A percentile compares a stretch with the other conserved stretches of the same genome.
Conservation (phyloP, 176 grass and related monocot species). For the Zoysia japonica region DNA sequence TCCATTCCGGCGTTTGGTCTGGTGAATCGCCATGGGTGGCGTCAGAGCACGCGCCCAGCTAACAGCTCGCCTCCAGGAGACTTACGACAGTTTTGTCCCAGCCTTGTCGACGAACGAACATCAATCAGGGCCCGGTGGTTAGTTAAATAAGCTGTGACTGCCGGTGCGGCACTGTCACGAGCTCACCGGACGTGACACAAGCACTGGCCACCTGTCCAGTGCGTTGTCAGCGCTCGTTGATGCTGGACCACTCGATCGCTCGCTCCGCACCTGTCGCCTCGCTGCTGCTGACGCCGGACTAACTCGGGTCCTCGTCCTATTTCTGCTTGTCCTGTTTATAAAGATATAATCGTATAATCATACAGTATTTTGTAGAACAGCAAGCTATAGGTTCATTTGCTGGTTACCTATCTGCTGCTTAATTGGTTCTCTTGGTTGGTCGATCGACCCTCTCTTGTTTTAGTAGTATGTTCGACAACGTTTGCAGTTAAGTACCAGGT, state of each 20-base stretch:
- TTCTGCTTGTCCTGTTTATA: constrained; percentile 12
- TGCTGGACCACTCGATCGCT: background rate
- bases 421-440: no score
- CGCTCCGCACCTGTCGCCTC: background rate
- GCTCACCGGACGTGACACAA: constrained; percentile 21
- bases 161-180: background rate
- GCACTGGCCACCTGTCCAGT: constrained; percentile 32
- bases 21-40: background rate
- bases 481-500: background rate
- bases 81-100: background rate
- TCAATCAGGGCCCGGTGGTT: background rate
- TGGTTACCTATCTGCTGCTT: background rate
- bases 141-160: background rate
- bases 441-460: no score
- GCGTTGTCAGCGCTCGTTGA: constrained; percentile 4
- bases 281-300: background rate
- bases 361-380: background rate
- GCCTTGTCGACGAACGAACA: background rate
- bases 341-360: background rate
- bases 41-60: no score
- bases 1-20: no score
- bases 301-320: constrained; percentile 32
- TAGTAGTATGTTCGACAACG: background rate
- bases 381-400: background rate
- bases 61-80: background rate